Evolutionary conservation across 1,284 basidiomycete species (phyloP).

Genomic region (Psilocybe mexicana): DNA sequence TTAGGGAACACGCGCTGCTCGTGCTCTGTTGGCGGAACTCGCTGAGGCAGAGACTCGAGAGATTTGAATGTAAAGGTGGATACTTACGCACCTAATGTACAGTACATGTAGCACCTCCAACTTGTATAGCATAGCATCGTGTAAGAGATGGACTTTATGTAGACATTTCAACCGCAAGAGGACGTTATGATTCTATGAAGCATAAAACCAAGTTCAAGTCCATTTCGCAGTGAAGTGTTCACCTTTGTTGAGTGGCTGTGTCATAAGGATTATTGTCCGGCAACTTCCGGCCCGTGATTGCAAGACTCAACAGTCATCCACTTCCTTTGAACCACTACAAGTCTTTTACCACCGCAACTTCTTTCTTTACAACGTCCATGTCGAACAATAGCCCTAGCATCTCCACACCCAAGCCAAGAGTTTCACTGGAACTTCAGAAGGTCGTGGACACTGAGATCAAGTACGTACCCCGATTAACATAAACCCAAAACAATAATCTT

Average conservation of each 20-base stretch:
- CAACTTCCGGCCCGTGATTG: not conserved
- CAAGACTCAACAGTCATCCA: too few relatives aligned
- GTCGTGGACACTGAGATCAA: conserved; percentile 68
- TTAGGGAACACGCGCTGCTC: conserved; percentile 4
- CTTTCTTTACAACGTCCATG: not conserved
- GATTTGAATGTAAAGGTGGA: not conserved
- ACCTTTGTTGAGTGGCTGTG: not conserved
- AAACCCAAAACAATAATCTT: not conserved
- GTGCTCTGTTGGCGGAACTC: conserved; percentile 1
- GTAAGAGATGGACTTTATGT: too few relatives aligned
- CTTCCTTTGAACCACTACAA: too few relatives aligned
- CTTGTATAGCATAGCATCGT: too few relatives aligned
- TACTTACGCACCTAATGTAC: not conserved
- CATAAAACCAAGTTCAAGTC: too few relatives aligned
- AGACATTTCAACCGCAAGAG: too few relatives aligned
- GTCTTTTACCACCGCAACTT: not conserved
- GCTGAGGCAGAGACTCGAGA: not conserved
- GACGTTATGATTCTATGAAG: too few relatives aligned
- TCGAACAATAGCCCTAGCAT: not conserved
- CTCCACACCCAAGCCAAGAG: conserved; percentile 9
- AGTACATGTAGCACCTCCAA: too few relatives aligned
- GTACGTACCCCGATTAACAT: conserved; percentile 36
- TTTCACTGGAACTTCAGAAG: conserved; percentile 51
- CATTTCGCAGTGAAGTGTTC: too few relatives aligned
- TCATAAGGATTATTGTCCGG: not conserved